phyloP scores from a whole-genome alignment of 2,329 filamentous ascomycete species.

The Clonostachys chloroleuca region DNA sequence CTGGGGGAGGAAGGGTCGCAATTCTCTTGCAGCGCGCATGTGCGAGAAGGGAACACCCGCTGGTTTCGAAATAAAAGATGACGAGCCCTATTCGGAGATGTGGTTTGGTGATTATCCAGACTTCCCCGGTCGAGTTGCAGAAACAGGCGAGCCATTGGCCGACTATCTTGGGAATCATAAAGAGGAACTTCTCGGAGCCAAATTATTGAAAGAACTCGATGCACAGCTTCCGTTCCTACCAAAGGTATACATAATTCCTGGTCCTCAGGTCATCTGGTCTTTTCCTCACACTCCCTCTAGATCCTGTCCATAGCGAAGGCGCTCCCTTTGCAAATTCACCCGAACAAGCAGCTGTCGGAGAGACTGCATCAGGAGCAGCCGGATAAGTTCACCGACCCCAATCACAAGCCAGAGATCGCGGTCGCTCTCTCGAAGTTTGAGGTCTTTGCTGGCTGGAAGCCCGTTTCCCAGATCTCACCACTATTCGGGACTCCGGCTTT shows the following conservation, averaged over 20 bases:
- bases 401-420: constrained; percentile 80
- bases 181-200: constrained; percentile 58
- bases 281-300: constrained; percentile 4
- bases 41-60: constrained; percentile 33
- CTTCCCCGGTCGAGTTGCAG: constrained; percentile 59
- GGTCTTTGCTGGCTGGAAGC: constrained; percentile 72
- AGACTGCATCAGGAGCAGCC: constrained; percentile 62
- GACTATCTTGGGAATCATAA: constrained; percentile 59
- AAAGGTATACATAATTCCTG: constrained; percentile 31
- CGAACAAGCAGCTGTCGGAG: constrained; percentile 62
- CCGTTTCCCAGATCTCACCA: constrained; percentile 51
- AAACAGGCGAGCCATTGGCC: constrained; percentile 58
- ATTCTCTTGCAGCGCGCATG: constrained; percentile 62
- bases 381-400: constrained; percentile 62
- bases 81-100: constrained; percentile 59
- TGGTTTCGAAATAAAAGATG: constrained; percentile 59
- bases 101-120: constrained; percentile 78
- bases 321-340: constrained; percentile 70
- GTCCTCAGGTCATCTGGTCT: too few relatives aligned
- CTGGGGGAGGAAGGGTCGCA: constrained; percentile 65
- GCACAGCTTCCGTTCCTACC: constrained; percentile 67
- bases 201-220: constrained; percentile 56
- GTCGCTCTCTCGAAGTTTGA: constrained; percentile 69
- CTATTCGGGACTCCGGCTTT: constrained; percentile 45
- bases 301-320: constrained; percentile 73